Evolutionary conservation across 805 yeast species (phyloP).

Genomic region (Candida silvatica): DNA sequence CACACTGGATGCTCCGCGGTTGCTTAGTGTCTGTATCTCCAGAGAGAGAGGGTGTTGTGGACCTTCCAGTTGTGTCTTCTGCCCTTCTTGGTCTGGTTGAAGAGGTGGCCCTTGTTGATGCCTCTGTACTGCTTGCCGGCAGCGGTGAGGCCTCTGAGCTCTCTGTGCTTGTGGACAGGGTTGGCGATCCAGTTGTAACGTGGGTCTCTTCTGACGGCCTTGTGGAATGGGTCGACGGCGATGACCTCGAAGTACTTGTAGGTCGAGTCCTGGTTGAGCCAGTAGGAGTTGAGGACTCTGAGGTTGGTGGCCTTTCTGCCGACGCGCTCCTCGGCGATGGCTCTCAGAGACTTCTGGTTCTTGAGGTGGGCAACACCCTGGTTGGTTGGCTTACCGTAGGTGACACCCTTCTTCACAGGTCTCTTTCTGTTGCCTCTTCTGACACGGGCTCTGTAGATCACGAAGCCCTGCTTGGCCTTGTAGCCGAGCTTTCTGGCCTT

Average conservation of each 20-base stretch:
- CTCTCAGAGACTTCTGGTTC: conserved; percentile 96
- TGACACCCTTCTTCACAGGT: conserved; percentile 99
- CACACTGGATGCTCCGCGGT: too few species aligned
- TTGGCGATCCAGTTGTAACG: conserved; percentile 99
- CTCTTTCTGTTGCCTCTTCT: conserved; percentile 99
- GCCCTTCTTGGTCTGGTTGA: conserved; percentile 97
- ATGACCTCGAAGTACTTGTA: conserved; percentile 99
- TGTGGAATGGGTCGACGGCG: conserved; percentile 95
- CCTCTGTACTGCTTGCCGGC: conserved; percentile 99
- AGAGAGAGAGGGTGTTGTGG: conserved; percentile 95
- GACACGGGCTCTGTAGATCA: conserved; percentile 96
- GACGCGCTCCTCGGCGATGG: conserved; percentile 99
- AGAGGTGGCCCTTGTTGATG: conserved; percentile 99
- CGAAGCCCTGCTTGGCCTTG: conserved; percentile 99
- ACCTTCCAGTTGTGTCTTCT: conserved; percentile 99
- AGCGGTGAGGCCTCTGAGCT: conserved; percentile 97
- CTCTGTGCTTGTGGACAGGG: conserved; percentile 99
- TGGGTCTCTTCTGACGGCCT: conserved; percentile 98
- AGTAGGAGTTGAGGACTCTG: conserved; percentile 99
- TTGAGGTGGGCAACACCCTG: conserved; percentile 99
- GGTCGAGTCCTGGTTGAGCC: conserved; percentile 99
- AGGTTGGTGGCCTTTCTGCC: conserved; percentile 98
- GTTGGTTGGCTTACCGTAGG: conserved; percentile 99
- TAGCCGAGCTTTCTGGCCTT: conserved; percentile 99
- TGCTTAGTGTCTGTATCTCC: conserved; percentile 98